These are phyloP conservation scores for Chaetomium fimeti DNA, from an alignment of 495 filamentous ascomycete genomes.

Conservation along the genomic window DNA sequence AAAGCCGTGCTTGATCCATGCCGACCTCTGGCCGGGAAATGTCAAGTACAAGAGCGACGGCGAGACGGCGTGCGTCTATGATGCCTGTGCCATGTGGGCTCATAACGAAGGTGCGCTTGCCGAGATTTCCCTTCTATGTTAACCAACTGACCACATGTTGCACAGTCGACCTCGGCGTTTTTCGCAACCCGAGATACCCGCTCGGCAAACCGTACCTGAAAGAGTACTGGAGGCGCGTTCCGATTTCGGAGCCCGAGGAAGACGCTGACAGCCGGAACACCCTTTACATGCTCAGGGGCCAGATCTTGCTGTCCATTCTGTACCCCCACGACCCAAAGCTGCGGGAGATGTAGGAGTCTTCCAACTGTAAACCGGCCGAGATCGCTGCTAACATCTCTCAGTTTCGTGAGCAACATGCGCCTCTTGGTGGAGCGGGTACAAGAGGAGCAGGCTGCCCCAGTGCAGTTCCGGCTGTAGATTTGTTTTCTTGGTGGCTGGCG, in stretches of 20 bases:
- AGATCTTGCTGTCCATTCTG: slow-evolving; percentile 23
- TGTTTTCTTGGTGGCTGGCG: not conserved
- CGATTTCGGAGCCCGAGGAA: slow-evolving; percentile 32
- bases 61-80: slow-evolving; percentile 43
- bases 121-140: not conserved
- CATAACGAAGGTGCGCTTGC: slow-evolving; percentile 46
- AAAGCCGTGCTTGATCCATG: slow-evolving; percentile 47
- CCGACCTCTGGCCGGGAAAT: slow-evolving; percentile 50
- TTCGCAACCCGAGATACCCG: slow-evolving; percentile 31
- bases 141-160: not conserved
- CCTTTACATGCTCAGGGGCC: slow-evolving; percentile 32
- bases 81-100: slow-evolving; percentile 48
- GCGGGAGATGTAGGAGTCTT: slow-evolving; percentile 22
- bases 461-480: not conserved
- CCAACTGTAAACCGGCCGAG: not conserved
- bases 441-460: slow-evolving; percentile 11
- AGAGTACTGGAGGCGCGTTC: slow-evolving; percentile 30
- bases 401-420: slow-evolving; percentile 24
- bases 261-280: slow-evolving; percentile 36
- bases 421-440: slow-evolving; percentile 20
- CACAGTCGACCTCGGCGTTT: slow-evolving; percentile 42
- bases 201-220: slow-evolving; percentile 28
- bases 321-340: slow-evolving; percentile 26
- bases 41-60: slow-evolving; percentile 38
- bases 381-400: not conserved